Conservation (phyloP, 1,139 yeast genomes). For the Candida sanyaensis region DNA sequence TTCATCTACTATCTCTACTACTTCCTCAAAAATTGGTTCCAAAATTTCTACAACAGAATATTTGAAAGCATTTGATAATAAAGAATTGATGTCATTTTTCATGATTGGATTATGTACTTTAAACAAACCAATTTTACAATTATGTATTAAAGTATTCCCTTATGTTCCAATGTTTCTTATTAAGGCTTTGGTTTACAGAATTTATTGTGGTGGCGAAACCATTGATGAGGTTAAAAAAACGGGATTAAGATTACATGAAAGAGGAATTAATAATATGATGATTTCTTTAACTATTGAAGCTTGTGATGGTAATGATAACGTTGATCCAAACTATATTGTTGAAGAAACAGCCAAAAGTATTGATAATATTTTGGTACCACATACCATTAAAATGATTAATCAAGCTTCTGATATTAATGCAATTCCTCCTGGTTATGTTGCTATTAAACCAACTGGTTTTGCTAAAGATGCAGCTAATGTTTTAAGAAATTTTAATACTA, state of each 20-base stretch:
- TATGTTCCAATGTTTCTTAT: slow-evolving; percentile 71
- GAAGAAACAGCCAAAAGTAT: slow-evolving; percentile 69
- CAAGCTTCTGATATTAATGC: slow-evolving; percentile 55
- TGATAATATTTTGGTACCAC: slow-evolving; percentile 70
- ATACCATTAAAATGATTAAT: slow-evolving; percentile 52
- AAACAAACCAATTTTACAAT: slow-evolving; percentile 59
- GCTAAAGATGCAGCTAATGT: slow-evolving; percentile 75
- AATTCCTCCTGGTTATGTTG: slow-evolving; percentile 80
- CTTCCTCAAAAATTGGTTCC: background rate
- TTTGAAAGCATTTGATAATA: slow-evolving; percentile 33
- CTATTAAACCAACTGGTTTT: slow-evolving; percentile 92
- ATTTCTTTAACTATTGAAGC: slow-evolving; percentile 91
- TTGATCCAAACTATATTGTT: slow-evolving; percentile 66
- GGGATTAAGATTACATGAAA: slow-evolving; percentile 61
- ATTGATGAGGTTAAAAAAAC: slow-evolving; percentile 68
- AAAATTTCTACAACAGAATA: slow-evolving; percentile 22
- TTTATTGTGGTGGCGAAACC: slow-evolving; percentile 91
- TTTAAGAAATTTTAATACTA: slow-evolving; percentile 58
- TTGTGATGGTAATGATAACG: slow-evolving; percentile 70
- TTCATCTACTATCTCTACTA: slow-evolving; percentile 5
- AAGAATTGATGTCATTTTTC: slow-evolving; percentile 60
- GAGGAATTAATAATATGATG: slow-evolving; percentile 95
- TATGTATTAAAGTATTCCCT: slow-evolving; percentile 70
- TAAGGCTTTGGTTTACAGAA: slow-evolving; percentile 72
- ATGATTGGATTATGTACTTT: slow-evolving; percentile 69